Percentiles rank a stretch among this genome's conserved stretches.
phyloP scores from a whole-genome alignment of 768 basidiomycete species.

The Auricularia sp. region DNA sequence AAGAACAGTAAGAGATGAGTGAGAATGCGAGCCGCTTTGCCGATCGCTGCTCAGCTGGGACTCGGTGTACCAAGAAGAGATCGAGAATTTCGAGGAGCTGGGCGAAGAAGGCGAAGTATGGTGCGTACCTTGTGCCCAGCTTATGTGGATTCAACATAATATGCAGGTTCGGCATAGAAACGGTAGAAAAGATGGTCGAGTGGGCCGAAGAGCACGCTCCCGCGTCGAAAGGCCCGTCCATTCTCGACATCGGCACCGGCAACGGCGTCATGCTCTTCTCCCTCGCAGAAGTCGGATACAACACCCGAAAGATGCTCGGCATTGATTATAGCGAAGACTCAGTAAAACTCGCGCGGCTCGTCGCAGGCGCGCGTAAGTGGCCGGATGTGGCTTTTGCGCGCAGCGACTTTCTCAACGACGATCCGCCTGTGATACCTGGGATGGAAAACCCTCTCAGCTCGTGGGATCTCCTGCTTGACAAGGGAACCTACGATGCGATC shows the following conservation, averaged over 20 bases:
- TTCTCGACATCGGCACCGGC: slow-evolving; percentile 72
- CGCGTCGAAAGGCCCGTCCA: slow-evolving; percentile 30
- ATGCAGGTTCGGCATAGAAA: slow-evolving; percentile 68
- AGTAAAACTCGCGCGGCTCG: slow-evolving; percentile 47
- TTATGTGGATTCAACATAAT: background rate
- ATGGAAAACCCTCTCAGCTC: slow-evolving; percentile 14
- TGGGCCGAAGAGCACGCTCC: slow-evolving; percentile 55
- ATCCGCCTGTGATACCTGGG: slow-evolving; percentile 24
- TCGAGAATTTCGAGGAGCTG: slow-evolving; percentile 62
- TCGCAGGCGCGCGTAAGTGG: slow-evolving; percentile 36
- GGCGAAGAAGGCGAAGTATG: slow-evolving; percentile 83
- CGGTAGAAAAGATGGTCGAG: slow-evolving; percentile 67
- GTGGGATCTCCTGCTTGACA: slow-evolving; percentile 76
- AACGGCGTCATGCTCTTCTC: slow-evolving; percentile 71
- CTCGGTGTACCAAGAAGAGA: slow-evolving; percentile 57
- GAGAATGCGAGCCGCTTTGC: background rate
- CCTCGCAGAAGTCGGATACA: slow-evolving; percentile 57
- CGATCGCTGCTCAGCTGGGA: slow-evolving; percentile 56
- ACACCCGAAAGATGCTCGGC: slow-evolving; percentile 40
- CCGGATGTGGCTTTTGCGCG: slow-evolving; percentile 40
- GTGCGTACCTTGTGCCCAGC: slow-evolving; percentile 24
- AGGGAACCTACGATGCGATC: slow-evolving; percentile 85
- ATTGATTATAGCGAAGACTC: slow-evolving; percentile 74
- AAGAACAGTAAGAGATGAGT: slow-evolving; percentile 49
- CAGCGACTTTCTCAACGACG: slow-evolving; percentile 56